Evolutionary conservation across 176 grass and related monocot genomes (phyloP), one percentile per base, ranked within the genome.

Genomic region (Carex littledalei): DNA sequence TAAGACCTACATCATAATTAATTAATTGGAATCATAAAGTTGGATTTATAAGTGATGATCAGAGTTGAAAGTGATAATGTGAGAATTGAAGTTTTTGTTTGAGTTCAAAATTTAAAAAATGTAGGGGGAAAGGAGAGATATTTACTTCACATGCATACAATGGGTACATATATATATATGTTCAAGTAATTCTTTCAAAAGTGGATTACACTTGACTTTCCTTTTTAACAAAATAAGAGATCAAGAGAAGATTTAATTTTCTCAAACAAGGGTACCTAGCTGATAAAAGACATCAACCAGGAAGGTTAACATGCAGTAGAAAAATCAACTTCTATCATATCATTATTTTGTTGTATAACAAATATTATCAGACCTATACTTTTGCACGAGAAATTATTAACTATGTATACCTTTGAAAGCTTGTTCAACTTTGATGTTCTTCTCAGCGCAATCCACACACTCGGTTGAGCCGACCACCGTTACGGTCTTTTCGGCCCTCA

Each of bases 391-490:
- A 68, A 68, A 67, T 32, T 39, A 17, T 18, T 47, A 21, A 21
- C 18, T 47, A 45, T 35, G 15, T 39, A 13, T 62, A 81, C 79
- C 79, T 81, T 81, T 43, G 57, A 81, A 81, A 61, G 79, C 79
- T n/a, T 81, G 57, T 43, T 57, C 55, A 64, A 14, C 32, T 61
- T 81, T 81, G 56, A 81, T 58, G 55, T 81, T 63, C 34, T 81
- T 81, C 79, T 63, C 34, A n/a, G 57, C 26, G 31, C 79, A 81
- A 63, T 81, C 79, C 15, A 63, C 22, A 37, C 79, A 81, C 57
- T 81, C 79, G 17, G 59, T 81, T 11, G 79, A 63, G 54, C 79
- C 79, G 39, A 81, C 79, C 55, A 81, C 79, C 0, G 79, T 81
- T 8, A 81, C 34, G 1, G 55, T 64, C 29, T 81, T 81, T 13